Base-by-base conservation (phyloP, 495 filamentous ascomycete genomes). In the Penicillium tannophilum region DNA sequence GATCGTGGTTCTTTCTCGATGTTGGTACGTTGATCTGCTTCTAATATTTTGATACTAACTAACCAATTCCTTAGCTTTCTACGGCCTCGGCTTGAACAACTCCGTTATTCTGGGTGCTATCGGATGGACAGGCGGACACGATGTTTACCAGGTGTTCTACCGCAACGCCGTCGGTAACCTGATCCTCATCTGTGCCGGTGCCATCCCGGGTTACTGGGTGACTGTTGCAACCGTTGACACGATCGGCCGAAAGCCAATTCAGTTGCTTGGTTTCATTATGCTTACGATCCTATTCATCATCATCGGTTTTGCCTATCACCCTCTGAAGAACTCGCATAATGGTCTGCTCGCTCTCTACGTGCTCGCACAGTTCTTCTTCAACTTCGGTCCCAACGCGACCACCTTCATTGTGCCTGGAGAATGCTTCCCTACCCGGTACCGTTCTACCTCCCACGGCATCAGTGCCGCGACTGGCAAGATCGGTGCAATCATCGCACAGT, bases 331-430 rank as follows among this genome's bases (percentile, higher is more conserved):
- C 60, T 49, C 81, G 64, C 24, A 77, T 47, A 67, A 75, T 59
- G 76, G 76, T 49, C 78, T 92, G 11, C 79, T 93, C 23, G 87
- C 78, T n/a, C 81, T 91, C 56, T 94, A 93, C 67, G 81, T 93
- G 19, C 73, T 94, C 3, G 86, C 87, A n/a, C 88, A 93, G 62
- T 90, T 91, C 77, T 93, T 91, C 78, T 93, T 93, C 82, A 93
- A 93, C 76, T 92, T 84, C 58, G 78, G 91, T 2, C 92, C 92
- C 52, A 96, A 96, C 72, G 80, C 90, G 2, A 96, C 90, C 20
- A 96, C 91, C 33, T 96, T 96, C 77, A 88, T 96, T 64, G 87
- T 96, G 1, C 92, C 92, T 10, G 92, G 91, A 20, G 92, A 97
- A 69, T 88, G 86, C 64, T 97, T 94, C 77, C 92, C 92, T 0